Conservation (phyloP, 2,329 filamentous ascomycete species). For the Myrmaecium sp. region DNA sequence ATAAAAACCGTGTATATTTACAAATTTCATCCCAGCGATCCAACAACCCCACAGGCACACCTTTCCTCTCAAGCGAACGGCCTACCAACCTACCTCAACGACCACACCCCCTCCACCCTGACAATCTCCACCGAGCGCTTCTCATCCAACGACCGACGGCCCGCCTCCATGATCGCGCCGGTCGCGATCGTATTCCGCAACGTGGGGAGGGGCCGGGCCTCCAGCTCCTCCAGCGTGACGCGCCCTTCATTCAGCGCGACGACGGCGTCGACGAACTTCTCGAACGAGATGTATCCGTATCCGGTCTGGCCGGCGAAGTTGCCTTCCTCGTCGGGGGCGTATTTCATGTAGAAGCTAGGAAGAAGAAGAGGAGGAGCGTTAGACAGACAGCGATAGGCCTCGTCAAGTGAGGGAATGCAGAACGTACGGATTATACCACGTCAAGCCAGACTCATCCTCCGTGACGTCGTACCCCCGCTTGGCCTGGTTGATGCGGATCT, state of each 20-base stretch:
- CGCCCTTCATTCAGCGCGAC: constrained; percentile 58
- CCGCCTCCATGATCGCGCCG: constrained; percentile 80
- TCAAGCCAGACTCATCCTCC: constrained; percentile 54
- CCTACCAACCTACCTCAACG: constrained; percentile 32
- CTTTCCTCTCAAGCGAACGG: too few relatives aligned
- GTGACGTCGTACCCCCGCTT: constrained; percentile 90
- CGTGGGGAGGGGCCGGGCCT: constrained; percentile 67
- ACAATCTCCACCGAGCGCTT: constrained; percentile 59
- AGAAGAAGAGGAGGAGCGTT: too few relatives aligned
- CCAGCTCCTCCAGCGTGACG: constrained; percentile 57
- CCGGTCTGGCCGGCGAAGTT: constrained; percentile 85
- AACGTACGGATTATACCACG: constrained; percentile 70
- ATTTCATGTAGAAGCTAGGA: constrained; percentile 69
- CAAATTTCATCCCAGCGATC: too few relatives aligned
- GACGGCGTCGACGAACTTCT: constrained; percentile 89
- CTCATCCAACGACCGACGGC: constrained; percentile 71
- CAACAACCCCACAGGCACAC: too few relatives aligned
- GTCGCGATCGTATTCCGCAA: constrained; percentile 80
- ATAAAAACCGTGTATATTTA: too few relatives aligned
- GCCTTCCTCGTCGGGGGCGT: constrained; percentile 84
- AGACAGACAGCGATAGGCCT: not conserved
- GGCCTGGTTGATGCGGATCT: constrained; percentile 81
- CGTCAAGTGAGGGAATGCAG: not conserved
- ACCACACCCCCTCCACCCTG: constrained; percentile 49
- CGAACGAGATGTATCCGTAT: constrained; percentile 86